phyloP scores from a whole-genome alignment of 192 early-diverging fungal species.

The Entomortierella chlamydospora region DNA sequence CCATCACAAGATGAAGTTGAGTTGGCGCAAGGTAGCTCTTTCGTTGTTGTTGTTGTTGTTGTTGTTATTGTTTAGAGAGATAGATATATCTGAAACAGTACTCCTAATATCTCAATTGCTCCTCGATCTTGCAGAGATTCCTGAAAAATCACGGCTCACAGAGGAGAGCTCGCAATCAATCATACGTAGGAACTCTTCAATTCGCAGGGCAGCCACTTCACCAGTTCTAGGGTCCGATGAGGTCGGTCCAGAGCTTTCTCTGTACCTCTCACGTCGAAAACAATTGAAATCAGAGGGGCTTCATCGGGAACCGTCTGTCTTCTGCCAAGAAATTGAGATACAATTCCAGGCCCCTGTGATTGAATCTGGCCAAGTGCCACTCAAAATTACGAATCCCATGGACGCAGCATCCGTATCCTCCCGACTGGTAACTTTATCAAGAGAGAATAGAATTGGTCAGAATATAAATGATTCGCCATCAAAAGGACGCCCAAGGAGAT shows the following conservation, averaged over 20 bases:
- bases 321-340: conserved; percentile 46
- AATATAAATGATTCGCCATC: background rate
- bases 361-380: background rate
- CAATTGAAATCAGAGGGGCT: conserved; percentile 34
- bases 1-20: background rate
- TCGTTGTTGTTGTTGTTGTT: background rate
- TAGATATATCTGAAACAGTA: background rate
- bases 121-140: background rate
- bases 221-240: conserved; percentile 21
- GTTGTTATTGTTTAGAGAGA: too few species aligned
- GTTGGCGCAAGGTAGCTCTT: background rate
- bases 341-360: conserved; percentile 32
- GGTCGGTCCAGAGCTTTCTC: background rate
- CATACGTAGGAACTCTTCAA: conserved; percentile 1
- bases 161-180: conserved; percentile 5
- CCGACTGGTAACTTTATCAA: background rate
- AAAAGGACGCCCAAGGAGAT: background rate
- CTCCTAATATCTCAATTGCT: background rate
- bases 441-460: conserved; percentile 6
- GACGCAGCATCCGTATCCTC: background rate
- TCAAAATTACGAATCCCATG: conserved; percentile 9
- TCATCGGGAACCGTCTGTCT: conserved; percentile 35
- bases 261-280: conserved; percentile 20
- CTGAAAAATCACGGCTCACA: conserved; percentile 1
- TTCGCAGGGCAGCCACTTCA: conserved; percentile 28